Base-by-base conservation (phyloP, 768 basidiomycete species). In the Cystobasidiopsis lactophilus region DNA sequence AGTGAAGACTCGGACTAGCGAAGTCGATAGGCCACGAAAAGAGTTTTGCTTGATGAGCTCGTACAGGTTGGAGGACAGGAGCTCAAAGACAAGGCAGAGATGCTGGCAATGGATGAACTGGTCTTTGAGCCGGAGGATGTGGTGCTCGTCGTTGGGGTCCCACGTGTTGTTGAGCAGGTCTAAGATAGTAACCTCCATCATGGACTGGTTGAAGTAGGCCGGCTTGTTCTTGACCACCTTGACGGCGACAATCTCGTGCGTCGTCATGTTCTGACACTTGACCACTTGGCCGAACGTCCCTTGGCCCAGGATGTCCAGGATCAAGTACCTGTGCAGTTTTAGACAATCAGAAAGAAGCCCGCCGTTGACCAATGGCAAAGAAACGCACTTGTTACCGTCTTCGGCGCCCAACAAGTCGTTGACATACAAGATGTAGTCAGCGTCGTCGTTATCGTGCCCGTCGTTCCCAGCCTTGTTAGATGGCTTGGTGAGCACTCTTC, bases 151-250 rank as follows among this genome's bases (percentile, higher is more conserved):
- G 57, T 78, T 74, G 2, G 88, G 85, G 67, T 98, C 93, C 60
- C 78, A 86, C 55, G 78, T 77, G 67, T 82, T 85, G 72, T 98
- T 98, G 53, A 98, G 74, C 88, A 96, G 70, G 66, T 96, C 86
- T 41, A 98, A 72, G 56, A 98, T 96, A 1, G 88, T 93, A 26
- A 96, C 91, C 68, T 98, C 93, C 93, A 98, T 98, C 83, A 93
- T 95, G 67, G 82, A 85, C 69, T 98, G 93, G 65, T 96, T 95
- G 68, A 93, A 88, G 71, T 98, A 98, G 0, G 93, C 93, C 4
- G 91, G 93, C 68, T 96, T 98, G 69, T 98, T 98, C 72, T 98
- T 98, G 59, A 98, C 86, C 7, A 98, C 93, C 69, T 96, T 98
- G 56, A 98, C 93, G 23, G 93, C 93, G 40, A 93, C 86, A 51